phyloP scores from a whole-genome alignment of 1,139 yeast species.

The Blastobotrys aristatus region DNA sequence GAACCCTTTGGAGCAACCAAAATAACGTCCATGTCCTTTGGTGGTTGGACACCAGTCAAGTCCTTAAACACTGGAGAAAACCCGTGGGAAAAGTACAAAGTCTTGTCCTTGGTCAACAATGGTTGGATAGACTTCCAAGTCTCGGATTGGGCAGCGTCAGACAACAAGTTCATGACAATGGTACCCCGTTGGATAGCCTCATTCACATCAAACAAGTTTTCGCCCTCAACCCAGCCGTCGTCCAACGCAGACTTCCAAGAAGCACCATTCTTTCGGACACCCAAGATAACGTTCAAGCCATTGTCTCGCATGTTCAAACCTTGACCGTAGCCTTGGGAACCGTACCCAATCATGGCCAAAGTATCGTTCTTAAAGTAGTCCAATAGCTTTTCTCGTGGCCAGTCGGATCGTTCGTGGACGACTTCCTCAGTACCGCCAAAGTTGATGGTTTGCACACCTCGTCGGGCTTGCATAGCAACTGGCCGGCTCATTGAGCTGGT shows the following conservation, averaged over 20 bases:
- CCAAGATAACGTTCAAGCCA: slow-evolving; percentile 94
- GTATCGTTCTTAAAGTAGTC: slow-evolving; percentile 98
- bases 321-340: slow-evolving; percentile 99
- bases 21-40: slow-evolving; percentile 91
- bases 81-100: slow-evolving; percentile 98
- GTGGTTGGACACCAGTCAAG: slow-evolving; percentile 93
- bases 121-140: slow-evolving; percentile 90
- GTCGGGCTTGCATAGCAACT: slow-evolving; percentile 32
- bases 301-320: slow-evolving; percentile 99
- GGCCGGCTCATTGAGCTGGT: slow-evolving; percentile 18
- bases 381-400: slow-evolving; percentile 96
- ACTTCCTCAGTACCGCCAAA: slow-evolving; percentile 93
- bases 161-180: slow-evolving; percentile 92
- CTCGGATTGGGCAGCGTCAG: slow-evolving; percentile 99
- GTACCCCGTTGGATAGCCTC: slow-evolving; percentile 94
- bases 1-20: slow-evolving; percentile 99
- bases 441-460: slow-evolving; percentile 95
- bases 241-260: slow-evolving; percentile 99
- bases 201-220: slow-evolving; percentile 89
- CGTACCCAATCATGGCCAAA: slow-evolving; percentile 96
- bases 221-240: slow-evolving; percentile 99
- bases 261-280: slow-evolving; percentile 98
- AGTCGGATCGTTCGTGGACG: slow-evolving; percentile 98
- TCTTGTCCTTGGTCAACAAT: slow-evolving; percentile 91
- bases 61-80: slow-evolving; percentile 99